Evolutionary conservation across 805 yeast genomes (phyloP).

Genomic region (Myxozyma melibiosi): DNA sequence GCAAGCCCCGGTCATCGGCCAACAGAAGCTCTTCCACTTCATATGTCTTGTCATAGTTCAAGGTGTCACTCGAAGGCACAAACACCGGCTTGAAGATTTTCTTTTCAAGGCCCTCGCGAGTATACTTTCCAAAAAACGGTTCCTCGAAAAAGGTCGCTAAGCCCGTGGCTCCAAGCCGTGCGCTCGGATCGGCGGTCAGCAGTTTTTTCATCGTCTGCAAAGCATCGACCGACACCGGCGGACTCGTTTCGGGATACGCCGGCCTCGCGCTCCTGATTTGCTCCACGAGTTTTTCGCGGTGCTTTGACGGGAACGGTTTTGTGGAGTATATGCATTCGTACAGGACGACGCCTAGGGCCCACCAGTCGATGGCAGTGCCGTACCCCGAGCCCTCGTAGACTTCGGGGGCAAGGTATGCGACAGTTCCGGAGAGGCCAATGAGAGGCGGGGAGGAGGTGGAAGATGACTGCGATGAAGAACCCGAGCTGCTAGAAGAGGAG

Average conservation of each 20-base stretch:
- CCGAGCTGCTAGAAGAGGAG: background rate
- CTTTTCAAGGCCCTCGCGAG: slow-evolving; percentile 21
- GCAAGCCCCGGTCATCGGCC: slow-evolving; percentile 8
- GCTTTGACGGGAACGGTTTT: slow-evolving; percentile 36
- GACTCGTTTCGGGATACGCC: slow-evolving; percentile 42
- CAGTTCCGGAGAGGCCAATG: slow-evolving; percentile 37
- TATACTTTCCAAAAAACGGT: slow-evolving; percentile 62
- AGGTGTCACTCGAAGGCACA: slow-evolving; percentile 15
- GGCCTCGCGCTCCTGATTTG: slow-evolving; percentile 17
- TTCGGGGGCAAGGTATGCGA: slow-evolving; percentile 40
- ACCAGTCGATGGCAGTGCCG: slow-evolving; percentile 40
- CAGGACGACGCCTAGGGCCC: slow-evolving; percentile 42
- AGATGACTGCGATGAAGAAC: background rate
- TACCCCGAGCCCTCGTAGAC: slow-evolving; percentile 35
- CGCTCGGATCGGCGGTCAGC: slow-evolving; percentile 60
- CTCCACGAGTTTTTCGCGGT: slow-evolving; percentile 3
- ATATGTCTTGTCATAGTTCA: slow-evolving; percentile 19
- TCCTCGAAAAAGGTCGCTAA: slow-evolving; percentile 75
- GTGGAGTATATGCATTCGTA: slow-evolving; percentile 39
- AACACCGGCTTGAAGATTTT: slow-evolving; percentile 19
- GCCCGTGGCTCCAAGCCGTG: slow-evolving; percentile 74
- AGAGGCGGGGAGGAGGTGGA: slow-evolving; percentile 4
- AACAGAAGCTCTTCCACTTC: slow-evolving; percentile 31
- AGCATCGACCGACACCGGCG: slow-evolving; percentile 58
- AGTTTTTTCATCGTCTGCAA: slow-evolving; percentile 68